phyloP scores from a whole-genome alignment of 1,284 basidiomycete genomes.

The Agaricales sp. region DNA sequence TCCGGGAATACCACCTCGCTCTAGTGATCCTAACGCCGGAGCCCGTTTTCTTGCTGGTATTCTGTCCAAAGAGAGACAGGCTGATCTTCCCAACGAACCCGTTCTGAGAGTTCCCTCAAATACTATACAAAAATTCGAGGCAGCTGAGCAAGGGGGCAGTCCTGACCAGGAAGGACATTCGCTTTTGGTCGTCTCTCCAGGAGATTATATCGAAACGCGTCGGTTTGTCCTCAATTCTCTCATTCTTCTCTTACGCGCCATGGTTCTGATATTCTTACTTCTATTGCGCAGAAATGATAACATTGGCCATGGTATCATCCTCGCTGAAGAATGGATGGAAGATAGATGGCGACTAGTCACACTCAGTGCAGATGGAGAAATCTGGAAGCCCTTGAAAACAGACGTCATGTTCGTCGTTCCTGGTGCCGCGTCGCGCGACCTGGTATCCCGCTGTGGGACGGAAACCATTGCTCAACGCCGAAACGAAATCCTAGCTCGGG shows the following conservation, averaged over 20 bases:
- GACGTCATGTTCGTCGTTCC: slow-evolving; percentile 55
- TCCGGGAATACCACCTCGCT: not conserved
- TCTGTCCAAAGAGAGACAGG: not conserved
- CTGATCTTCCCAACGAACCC: no score
- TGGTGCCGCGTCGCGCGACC: slow-evolving; percentile 33
- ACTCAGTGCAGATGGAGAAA: slow-evolving; percentile 38
- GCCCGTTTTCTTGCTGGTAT: not conserved
- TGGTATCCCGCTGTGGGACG: slow-evolving; percentile 38
- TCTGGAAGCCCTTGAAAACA: slow-evolving; percentile 31
- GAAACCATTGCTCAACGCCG: slow-evolving; percentile 16
- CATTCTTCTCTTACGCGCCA: not conserved
- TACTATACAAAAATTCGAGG: no score
- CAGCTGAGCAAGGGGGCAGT: no score
- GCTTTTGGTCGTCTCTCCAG: not conserved
- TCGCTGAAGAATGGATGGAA: slow-evolving; percentile 27
- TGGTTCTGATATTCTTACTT: not conserved
- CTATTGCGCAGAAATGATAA: slow-evolving; percentile 33
- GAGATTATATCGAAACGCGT: not conserved
- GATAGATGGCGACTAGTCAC: slow-evolving; percentile 24
- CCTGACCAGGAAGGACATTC: no score
- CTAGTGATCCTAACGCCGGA: not conserved
- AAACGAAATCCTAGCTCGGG: slow-evolving; percentile 40
- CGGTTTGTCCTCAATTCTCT: not conserved
- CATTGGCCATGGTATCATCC: slow-evolving; percentile 33
- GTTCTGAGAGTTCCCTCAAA: no score